A percentile compares a stretch with the other conserved stretches of the same genome.
These are phyloP conservation scores for Ambrosiella xylebori DNA, from an alignment of 2,329 filamentous ascomycete genomes.

Conservation along the genomic window DNA sequence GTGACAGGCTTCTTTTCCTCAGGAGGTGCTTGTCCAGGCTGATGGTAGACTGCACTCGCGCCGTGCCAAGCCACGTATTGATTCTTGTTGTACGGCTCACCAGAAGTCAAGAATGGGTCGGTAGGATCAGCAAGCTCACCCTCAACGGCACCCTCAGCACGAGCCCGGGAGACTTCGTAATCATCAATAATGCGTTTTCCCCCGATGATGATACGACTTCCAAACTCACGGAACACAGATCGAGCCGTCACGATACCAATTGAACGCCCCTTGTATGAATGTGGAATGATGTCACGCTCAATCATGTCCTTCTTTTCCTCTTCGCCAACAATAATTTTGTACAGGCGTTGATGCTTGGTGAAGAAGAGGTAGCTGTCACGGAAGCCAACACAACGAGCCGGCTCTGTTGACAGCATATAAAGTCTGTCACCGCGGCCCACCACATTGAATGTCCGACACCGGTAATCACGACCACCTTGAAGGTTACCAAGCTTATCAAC, in stretches of 20 bases:
- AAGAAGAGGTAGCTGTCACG: conserved; percentile 98
- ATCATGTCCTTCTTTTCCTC: conserved; percentile 97
- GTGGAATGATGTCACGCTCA: conserved; percentile 83
- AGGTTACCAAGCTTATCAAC: conserved; percentile 80
- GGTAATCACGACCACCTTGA: conserved; percentile 72
- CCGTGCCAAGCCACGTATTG: conserved; percentile 98
- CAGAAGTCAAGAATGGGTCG: conserved; percentile 51
- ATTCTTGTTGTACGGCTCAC: conserved; percentile 92
- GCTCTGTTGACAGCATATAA: conserved; percentile 98
- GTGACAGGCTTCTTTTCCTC: conserved; percentile 19
- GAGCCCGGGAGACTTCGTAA: conserved; percentile 63
- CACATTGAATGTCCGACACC: conserved; percentile 88
- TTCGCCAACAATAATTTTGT: conserved; percentile 96
- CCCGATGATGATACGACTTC: conserved; percentile 81
- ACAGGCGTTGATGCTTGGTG: conserved; percentile 88
- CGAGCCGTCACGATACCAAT: conserved; percentile 94
- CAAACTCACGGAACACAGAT: conserved; percentile 94
- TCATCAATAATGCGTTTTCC: conserved; percentile 77
- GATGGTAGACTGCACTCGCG: conserved; percentile 89
- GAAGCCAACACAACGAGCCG: conserved; percentile 90
- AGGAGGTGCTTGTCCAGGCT: conserved; percentile 59
- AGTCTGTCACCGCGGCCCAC: conserved; percentile 65
- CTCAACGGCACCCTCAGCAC: conserved; percentile 62
- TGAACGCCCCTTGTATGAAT: conserved; percentile 94
- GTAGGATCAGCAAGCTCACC: conserved; percentile 84